A percentile compares a stretch with the other conserved stretches of the same genome.
Evolutionary conservation across 192 early-diverging fungal species (phyloP).

Genomic region (Coemansia sp.): DNA sequence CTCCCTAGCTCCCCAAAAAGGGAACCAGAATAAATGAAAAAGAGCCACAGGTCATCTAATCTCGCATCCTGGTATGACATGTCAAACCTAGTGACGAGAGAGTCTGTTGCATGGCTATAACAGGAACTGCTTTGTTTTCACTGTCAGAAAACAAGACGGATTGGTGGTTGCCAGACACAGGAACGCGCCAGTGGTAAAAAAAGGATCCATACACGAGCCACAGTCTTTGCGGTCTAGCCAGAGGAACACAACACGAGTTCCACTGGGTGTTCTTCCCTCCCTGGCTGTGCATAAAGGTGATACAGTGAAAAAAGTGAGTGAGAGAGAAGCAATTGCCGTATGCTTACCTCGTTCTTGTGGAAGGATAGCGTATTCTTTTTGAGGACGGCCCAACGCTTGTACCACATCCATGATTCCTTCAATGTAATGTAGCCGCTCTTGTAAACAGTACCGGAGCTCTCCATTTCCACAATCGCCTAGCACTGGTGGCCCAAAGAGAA

Average conservation of each 20-base stretch:
- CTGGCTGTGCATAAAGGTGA: background rate
- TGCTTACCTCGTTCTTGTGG: conserved; percentile 87
- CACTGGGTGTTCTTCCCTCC: too few relatives aligned
- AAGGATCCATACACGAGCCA: too few relatives aligned
- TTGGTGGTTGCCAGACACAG: too few relatives aligned
- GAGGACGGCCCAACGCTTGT: conserved; percentile 87
- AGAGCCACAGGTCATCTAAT: background rate
- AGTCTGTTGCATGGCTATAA: too few relatives aligned
- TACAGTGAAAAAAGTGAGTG: background rate
- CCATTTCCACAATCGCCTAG: conserved; percentile 32
- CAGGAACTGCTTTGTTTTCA: too few relatives aligned
- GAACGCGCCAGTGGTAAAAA: too few relatives aligned
- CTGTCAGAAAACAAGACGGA: too few relatives aligned
- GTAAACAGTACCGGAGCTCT: conserved; percentile 32
- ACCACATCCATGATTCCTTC: conserved; percentile 97
- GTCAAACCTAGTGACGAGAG: background rate
- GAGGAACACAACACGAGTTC: too few relatives aligned
- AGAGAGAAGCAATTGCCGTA: background rate
- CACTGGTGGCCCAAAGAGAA: background rate
- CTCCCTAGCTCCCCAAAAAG: too few relatives aligned
- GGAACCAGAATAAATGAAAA: background rate
- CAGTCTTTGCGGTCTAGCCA: too few relatives aligned
- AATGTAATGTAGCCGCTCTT: conserved; percentile 50
- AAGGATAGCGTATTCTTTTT: conserved; percentile 89
- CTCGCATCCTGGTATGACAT: background rate